Evolutionary conservation across 305 asterid genomes (phyloP).

Genomic region (Coffea humblotiana): DNA sequence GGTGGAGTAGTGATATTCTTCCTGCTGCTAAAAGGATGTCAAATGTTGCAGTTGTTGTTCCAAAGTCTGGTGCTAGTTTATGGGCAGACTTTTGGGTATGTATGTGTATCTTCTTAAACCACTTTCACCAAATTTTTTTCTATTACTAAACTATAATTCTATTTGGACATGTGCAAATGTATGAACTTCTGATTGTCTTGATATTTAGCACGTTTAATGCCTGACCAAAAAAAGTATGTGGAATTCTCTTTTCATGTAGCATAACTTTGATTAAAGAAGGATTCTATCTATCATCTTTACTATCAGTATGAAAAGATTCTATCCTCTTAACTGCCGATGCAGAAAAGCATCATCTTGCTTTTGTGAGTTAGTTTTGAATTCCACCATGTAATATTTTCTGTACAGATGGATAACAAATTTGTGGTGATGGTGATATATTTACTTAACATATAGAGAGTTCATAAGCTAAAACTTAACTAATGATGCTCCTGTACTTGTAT

Average conservation of each 20-base stretch:
- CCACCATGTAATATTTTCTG: too few relatives aligned
- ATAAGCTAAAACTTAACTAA: background rate
- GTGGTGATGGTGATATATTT: background rate
- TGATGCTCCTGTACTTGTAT: background rate
- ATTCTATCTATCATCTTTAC: background rate
- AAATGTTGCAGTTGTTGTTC: conserved; percentile 75
- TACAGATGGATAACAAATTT: background rate
- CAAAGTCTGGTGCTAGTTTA: conserved; percentile 83
- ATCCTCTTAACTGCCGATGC: background rate
- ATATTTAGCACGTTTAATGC: background rate
- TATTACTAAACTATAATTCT: background rate
- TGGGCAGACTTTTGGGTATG: conserved; percentile 95
- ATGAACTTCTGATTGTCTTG: background rate
- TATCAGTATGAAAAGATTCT: background rate
- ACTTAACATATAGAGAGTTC: background rate
- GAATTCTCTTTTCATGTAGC: background rate
- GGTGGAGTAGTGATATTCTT: conserved; percentile 91
- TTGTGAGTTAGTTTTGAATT: background rate
- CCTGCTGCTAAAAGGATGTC: conserved; percentile 84
- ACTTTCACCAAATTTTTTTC: conserved; percentile 18
- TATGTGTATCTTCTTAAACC: conserved; percentile 5
- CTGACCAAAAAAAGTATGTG: background rate
- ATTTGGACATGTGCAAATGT: background rate
- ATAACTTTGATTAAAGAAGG: background rate
- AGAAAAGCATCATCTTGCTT: background rate